phyloP scores from a whole-genome alignment of 192 early-diverging fungal species.

The Chytriomyces hyalinus region DNA sequence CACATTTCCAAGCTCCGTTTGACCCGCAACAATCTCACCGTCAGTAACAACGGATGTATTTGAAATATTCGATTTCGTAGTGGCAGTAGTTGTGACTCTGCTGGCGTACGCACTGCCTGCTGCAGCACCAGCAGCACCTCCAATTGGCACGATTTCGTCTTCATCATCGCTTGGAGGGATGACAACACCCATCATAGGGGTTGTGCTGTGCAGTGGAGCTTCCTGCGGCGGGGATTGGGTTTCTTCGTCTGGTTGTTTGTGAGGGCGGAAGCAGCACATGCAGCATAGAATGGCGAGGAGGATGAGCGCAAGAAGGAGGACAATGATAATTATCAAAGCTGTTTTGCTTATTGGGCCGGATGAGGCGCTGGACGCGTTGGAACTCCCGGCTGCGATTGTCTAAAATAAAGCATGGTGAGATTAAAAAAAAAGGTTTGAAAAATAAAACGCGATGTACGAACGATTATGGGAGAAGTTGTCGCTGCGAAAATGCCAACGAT shows the following conservation, averaged over 20 bases:
- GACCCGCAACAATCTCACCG: not conserved
- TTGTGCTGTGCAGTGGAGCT: not conserved
- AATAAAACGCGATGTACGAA: not conserved
- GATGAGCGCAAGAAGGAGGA: conserved; percentile 1
- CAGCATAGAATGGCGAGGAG: conserved; percentile 10
- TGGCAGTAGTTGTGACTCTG: not conserved
- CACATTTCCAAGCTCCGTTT: not conserved
- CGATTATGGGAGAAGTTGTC: not conserved
- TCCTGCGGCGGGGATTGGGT: not conserved
- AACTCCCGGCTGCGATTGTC: not conserved
- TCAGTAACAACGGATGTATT: not conserved
- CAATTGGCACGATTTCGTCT: not conserved
- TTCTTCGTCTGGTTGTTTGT: not conserved
- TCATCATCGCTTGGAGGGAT: not conserved
- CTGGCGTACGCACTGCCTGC: not conserved
- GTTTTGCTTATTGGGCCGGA: not conserved
- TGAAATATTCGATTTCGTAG: not conserved
- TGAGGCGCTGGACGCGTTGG: not conserved
- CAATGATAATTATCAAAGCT: not conserved
- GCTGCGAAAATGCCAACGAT: not conserved
- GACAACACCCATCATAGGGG: not conserved
- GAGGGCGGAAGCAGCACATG: not conserved
- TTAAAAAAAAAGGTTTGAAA: not conserved
- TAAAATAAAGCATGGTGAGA: not conserved
- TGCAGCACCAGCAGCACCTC: not conserved